Conservation (phyloP, 176 grass and related monocot genomes). For the Carex pumila region DNA sequence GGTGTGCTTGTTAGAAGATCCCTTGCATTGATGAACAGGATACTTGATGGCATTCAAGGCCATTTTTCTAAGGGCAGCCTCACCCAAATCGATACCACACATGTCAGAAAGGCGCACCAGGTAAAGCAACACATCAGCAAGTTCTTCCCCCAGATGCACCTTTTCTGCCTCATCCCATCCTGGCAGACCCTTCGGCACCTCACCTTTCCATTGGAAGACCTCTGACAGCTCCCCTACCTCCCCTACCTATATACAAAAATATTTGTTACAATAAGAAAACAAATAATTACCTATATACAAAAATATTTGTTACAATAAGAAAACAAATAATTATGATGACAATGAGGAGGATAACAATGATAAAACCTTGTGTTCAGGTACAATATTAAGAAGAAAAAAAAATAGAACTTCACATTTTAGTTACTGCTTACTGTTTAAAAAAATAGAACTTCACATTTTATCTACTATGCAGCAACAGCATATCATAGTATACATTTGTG, state of each 20-base stretch:
- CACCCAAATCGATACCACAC: constrained; percentile 64
- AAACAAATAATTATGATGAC: neutral
- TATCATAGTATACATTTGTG: neutral
- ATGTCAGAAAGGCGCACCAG: constrained; percentile 79
- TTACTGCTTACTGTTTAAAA: no score
- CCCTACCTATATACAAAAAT: constrained; percentile 46
- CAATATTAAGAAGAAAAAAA: neutral
- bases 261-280: neutral
- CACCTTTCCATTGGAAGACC: constrained; percentile 95
- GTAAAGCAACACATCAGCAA: constrained; percentile 84
- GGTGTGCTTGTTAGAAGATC: constrained; percentile 68
- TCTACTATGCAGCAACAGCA: constrained; percentile 27
- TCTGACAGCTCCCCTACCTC: constrained; percentile 92
- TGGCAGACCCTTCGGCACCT: constrained; percentile 83
- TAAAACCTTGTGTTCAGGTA: neutral
- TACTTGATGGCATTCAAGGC: constrained; percentile 80
- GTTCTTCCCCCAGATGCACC: constrained; percentile 85
- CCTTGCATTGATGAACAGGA: constrained; percentile 59
- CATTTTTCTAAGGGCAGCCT: constrained; percentile 64
- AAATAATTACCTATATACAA: constrained; percentile 28
- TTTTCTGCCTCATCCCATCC: constrained; percentile 66
- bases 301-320: neutral
- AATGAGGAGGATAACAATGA: neutral
- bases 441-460: neutral
- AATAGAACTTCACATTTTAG: no score